Evolutionary conservation across 306 rosid genomes (phyloP).

Genomic region (Cajanus cajan): DNA sequence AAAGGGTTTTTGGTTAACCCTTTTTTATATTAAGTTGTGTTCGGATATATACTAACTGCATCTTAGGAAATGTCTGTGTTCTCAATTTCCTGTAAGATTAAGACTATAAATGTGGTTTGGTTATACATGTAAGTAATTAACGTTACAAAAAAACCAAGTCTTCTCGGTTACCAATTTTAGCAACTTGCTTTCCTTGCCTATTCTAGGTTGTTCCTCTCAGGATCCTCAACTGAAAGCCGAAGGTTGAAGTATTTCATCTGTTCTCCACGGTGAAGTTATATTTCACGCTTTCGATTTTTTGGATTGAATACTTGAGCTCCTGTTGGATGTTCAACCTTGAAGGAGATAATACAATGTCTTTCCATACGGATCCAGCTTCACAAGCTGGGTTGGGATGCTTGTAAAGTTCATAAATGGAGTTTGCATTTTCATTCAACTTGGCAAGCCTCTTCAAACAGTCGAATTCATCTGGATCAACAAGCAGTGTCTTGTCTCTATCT

Average conservation of each 20-base stretch:
- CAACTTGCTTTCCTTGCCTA: slow-evolving; percentile 3
- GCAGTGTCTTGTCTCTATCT: slow-evolving; percentile 79
- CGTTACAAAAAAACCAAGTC: slow-evolving; percentile 25
- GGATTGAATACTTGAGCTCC: slow-evolving; percentile 90
- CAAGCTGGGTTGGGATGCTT: slow-evolving; percentile 74
- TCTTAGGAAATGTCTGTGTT: neutral
- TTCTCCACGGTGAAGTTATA: slow-evolving; percentile 21
- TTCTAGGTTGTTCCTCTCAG: neutral
- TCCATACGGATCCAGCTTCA: slow-evolving; percentile 82
- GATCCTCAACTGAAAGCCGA: slow-evolving; percentile 17
- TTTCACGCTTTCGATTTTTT: slow-evolving; percentile 59
- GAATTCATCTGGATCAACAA: slow-evolving; percentile 92
- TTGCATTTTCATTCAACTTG: slow-evolving; percentile 61
- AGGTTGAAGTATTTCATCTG: neutral
- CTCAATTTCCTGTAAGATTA: slow-evolving; percentile 10
- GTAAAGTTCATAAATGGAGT: slow-evolving; percentile 77
- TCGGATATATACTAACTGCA: neutral
- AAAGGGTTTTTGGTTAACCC: slow-evolving; percentile 15
- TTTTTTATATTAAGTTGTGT: neutral
- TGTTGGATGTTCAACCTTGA: slow-evolving; percentile 82
- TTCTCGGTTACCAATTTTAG: slow-evolving; percentile 16
- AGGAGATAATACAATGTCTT: slow-evolving; percentile 90
- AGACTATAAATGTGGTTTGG: slow-evolving; percentile 18
- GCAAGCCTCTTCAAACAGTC: slow-evolving; percentile 74
- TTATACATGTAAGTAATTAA: slow-evolving; percentile 26